Conservation (phyloP, 495 filamentous ascomycete species). For the Aspergillus bridgeri region DNA sequence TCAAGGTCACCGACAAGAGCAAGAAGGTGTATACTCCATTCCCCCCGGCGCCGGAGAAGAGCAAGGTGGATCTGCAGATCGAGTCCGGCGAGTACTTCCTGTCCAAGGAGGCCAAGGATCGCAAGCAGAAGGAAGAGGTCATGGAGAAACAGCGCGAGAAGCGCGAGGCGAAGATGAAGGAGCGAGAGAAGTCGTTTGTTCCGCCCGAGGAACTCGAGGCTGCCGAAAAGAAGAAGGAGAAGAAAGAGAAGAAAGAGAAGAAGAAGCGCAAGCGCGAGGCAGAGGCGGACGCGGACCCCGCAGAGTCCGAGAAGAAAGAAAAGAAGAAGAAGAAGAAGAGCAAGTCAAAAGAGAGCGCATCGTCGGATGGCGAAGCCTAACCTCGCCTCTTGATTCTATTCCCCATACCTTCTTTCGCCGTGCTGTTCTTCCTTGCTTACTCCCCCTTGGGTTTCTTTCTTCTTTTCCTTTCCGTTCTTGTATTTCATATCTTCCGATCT, state of each 20-base stretch:
- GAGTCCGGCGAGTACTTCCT: conserved; percentile 98
- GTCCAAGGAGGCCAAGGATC: conserved; percentile 84
- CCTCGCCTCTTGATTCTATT: not conserved
- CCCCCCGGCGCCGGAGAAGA: conserved; percentile 75
- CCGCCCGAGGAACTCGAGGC: conserved; percentile 69
- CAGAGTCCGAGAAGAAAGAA: conserved; percentile 38
- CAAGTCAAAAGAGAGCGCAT: conserved; percentile 38
- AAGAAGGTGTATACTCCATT: conserved; percentile 92
- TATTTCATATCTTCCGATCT: conserved; percentile 14
- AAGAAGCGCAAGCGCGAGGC: conserved; percentile 41
- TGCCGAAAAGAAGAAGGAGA: conserved; percentile 46
- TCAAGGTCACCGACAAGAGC: conserved; percentile 85
- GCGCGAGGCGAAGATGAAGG: conserved; percentile 82
- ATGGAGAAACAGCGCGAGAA: conserved; percentile 79
- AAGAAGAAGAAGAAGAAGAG: conserved; percentile 49
- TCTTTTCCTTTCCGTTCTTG: conserved; percentile 8
- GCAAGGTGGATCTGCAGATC: conserved; percentile 97
- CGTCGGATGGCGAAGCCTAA: conserved; percentile 34
- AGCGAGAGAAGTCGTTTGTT: conserved; percentile 79
- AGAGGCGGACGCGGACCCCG: conserved; percentile 32
- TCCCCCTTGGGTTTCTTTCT: conserved; percentile 3
- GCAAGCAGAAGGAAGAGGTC: conserved; percentile 71
- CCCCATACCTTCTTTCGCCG: not conserved
- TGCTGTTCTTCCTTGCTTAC: not conserved
- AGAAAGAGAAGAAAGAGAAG: conserved; percentile 37